Percentiles rank a stretch among this genome's conserved stretches.
Conservation (phyloP, 257 asterid genomes). For the Osmanthus fragrans region DNA sequence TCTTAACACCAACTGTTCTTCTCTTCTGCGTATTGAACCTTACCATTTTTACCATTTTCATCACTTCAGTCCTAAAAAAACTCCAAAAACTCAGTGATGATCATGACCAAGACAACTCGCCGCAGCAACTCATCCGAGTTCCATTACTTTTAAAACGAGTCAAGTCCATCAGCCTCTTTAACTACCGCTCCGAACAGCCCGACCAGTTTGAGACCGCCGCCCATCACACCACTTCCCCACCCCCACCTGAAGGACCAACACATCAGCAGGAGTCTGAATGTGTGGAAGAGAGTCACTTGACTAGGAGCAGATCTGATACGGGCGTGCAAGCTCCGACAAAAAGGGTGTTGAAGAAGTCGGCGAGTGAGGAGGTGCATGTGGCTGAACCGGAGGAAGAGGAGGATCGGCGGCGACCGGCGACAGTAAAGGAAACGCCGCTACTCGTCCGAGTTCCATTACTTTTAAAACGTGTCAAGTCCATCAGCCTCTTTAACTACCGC, state of each 20-base stretch:
- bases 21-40: conserved; percentile 65
- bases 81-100: neutral
- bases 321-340: neutral
- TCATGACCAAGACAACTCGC: neutral
- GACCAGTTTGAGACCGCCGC: conserved; percentile 10
- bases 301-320: conserved; percentile 35
- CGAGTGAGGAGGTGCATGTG: conserved; percentile 29
- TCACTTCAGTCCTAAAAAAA: conserved; percentile 34
- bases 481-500: conserved; percentile 28
- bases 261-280: neutral
- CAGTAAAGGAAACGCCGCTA: conserved; percentile 32
- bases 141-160: conserved; percentile 39
- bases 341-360: conserved; percentile 41
- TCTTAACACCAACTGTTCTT: conserved; percentile 43
- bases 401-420: conserved; percentile 41
- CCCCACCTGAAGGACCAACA: conserved; percentile 2
- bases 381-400: conserved; percentile 9
- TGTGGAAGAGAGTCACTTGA: conserved; percentile 17
- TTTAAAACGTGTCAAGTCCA: conserved; percentile 35
- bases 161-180: conserved; percentile 33
- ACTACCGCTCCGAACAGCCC: conserved; percentile 13
- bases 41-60: conserved; percentile 45
- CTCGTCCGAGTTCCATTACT: conserved; percentile 28
- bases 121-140: conserved; percentile 18
- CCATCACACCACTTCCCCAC: neutral